These are phyloP conservation scores for Blastocystis sp. DNA, from an alignment of 352 stramenopile genomes.

Conservation along the genomic window DNA sequence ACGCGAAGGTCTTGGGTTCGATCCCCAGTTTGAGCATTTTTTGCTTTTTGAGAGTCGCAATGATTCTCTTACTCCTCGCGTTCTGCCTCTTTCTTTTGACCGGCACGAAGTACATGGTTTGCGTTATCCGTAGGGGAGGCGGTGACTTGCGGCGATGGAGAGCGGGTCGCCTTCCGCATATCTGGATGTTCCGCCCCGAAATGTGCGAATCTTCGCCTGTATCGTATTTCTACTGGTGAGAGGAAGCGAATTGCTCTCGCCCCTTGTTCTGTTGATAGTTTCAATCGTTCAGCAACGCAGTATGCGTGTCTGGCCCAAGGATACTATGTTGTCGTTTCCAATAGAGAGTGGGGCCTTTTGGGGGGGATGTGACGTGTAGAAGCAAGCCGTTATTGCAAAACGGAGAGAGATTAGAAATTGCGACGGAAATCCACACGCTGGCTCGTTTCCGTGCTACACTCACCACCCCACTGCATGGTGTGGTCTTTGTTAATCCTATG, in stretches of 20 bases:
- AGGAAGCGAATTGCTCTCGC: too few relatives aligned
- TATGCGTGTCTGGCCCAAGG: not conserved
- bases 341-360: not conserved
- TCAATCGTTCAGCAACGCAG: too few relatives aligned
- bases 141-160: too few relatives aligned
- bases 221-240: too few relatives aligned
- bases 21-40: constrained; percentile 68
- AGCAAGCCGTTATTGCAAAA: not conserved
- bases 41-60: constrained; percentile 1
- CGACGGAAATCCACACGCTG: not conserved
- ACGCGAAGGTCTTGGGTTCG: constrained; percentile 67
- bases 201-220: too few relatives aligned
- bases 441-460: not conserved
- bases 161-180: too few relatives aligned
- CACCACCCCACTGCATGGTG: not conserved
- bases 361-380: not conserved
- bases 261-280: too few relatives aligned
- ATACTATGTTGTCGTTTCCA: not conserved
- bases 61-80: not conserved
- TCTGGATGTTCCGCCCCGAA: too few relatives aligned
- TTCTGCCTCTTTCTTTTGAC: not conserved
- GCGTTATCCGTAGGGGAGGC: too few relatives aligned
- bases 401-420: not conserved
- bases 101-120: too few relatives aligned
- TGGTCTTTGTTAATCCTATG: not conserved